Percentiles rank a stretch among this genome's conserved stretches.
phyloP scores from a whole-genome alignment of 1,284 basidiomycete species.

The Austropuccinia psidii region DNA sequence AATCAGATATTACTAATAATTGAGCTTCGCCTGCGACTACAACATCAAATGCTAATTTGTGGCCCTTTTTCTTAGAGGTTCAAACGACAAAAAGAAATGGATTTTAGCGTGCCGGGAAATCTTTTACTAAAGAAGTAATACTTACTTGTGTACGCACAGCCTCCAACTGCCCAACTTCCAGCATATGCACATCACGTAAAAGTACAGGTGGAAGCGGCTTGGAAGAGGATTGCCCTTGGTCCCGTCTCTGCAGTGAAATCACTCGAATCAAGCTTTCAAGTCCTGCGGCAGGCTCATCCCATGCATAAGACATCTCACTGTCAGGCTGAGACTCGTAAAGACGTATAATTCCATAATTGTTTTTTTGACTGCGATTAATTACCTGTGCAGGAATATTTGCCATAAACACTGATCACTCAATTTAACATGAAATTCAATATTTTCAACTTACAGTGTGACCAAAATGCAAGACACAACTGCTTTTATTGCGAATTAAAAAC shows the following conservation, averaged over 20 bases:
- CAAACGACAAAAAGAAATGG: neutral
- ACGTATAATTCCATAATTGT: slow-evolving; percentile 2
- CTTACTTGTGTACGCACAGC: slow-evolving; percentile 69
- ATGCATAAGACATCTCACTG: slow-evolving; percentile 29
- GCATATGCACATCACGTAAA: slow-evolving; percentile 68
- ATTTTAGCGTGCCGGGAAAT: too few relatives aligned
- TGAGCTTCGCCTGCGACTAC: slow-evolving; percentile 83
- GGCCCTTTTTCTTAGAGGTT: slow-evolving; percentile 46
- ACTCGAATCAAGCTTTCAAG: slow-evolving; percentile 34
- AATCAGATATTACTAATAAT: slow-evolving; percentile 77
- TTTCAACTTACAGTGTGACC: too few relatives aligned
- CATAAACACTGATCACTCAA: too few relatives aligned
- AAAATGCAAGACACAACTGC: too few relatives aligned
- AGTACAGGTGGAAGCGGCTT: neutral
- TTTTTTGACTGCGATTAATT: slow-evolving; percentile 2
- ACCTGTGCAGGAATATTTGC: too few relatives aligned
- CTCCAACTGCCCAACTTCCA: slow-evolving; percentile 89
- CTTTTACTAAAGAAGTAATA: neutral
- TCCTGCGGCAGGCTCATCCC: slow-evolving; percentile 35
- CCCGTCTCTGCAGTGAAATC: neutral
- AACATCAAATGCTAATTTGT: slow-evolving; percentile 76
- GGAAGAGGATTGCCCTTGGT: slow-evolving; percentile 50
- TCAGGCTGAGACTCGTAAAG: slow-evolving; percentile 28
- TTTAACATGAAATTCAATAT: too few relatives aligned
- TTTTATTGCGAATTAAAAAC: too few relatives aligned